These are phyloP conservation scores for Phoenix dactylifera DNA, from an alignment of 176 grass and related monocot species.

Conservation along the genomic window DNA sequence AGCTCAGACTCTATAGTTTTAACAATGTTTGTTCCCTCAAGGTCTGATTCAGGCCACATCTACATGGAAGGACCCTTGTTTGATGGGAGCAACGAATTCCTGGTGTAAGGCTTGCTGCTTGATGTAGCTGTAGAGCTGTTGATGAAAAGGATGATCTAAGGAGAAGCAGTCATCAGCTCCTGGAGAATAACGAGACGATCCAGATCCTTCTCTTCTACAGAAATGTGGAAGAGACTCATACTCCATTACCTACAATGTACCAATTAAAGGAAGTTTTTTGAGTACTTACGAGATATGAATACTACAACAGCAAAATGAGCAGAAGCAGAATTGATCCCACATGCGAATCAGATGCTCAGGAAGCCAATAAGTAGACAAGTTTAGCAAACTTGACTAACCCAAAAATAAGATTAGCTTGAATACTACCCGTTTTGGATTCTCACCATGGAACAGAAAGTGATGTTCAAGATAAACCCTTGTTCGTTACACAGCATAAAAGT, in stretches of 20 bases:
- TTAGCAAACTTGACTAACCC: too few relatives aligned
- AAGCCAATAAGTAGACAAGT: too few relatives aligned
- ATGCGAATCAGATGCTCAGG: too few relatives aligned
- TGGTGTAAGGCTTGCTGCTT: constrained; percentile 40
- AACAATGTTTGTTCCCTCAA: constrained; percentile 43
- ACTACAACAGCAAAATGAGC: too few relatives aligned
- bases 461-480: too few relatives aligned
- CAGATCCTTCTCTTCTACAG: constrained; percentile 51
- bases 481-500: too few relatives aligned
- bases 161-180: constrained; percentile 45
- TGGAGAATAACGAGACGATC: constrained; percentile 29
- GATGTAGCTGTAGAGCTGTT: constrained; percentile 73
- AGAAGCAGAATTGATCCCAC: too few relatives aligned
- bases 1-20: constrained; percentile 67
- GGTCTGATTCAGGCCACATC: constrained; percentile 63
- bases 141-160: constrained; percentile 72
- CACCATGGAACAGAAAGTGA: too few relatives aligned
- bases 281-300: too few relatives aligned
- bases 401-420: too few relatives aligned
- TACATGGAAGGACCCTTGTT: constrained; percentile 65
- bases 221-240: constrained; percentile 68
- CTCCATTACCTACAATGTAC: constrained; percentile 64
- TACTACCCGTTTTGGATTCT: too few relatives aligned
- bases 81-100: constrained; percentile 24
- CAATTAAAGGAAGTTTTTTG: too few relatives aligned